Conservation (phyloP, 345 rosid species). For the Fremontodendron californicum region DNA sequence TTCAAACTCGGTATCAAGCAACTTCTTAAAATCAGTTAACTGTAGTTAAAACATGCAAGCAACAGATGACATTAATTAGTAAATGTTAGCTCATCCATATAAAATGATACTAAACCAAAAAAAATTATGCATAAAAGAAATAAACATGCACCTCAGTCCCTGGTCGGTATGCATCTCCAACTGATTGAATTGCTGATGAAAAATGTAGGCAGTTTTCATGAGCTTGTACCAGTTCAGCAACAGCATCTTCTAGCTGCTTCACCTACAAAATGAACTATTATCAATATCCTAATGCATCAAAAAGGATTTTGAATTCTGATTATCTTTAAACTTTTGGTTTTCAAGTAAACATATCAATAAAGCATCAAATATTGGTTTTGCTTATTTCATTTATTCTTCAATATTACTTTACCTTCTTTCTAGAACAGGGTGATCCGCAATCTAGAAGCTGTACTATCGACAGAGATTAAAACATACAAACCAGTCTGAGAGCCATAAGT, state of each 20-base stretch:
- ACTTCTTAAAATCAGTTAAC: conserved; percentile 72
- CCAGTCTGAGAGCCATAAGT: not conserved
- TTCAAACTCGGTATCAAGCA: conserved; percentile 54
- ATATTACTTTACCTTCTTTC: not conserved
- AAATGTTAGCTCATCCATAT: not conserved
- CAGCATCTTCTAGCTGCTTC: conserved; percentile 66
- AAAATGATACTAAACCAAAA: not conserved
- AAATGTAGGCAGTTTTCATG: conserved; percentile 43
- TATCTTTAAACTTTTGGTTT: not conserved
- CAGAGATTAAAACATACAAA: not conserved
- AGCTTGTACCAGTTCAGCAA: conserved; percentile 49
- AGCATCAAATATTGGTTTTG: not conserved
- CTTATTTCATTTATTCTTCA: conserved; percentile 1
- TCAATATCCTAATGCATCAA: not conserved
- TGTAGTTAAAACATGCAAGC: conserved; percentile 32
- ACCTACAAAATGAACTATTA: conserved; percentile 38
- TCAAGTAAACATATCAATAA: not conserved
- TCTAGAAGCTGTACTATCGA: not conserved
- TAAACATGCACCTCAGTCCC: conserved; percentile 44
- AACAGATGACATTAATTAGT: not conserved
- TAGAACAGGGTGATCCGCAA: not conserved
- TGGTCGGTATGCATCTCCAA: conserved; percentile 62
- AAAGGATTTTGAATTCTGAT: not conserved
- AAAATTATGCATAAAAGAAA: not conserved
- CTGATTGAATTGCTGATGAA: conserved; percentile 56